A percentile compares a stretch with the other conserved stretches of the same genome.
phyloP scores from a whole-genome alignment of 2,329 filamentous ascomycete species.

The Teratosphaeria destructans region DNA sequence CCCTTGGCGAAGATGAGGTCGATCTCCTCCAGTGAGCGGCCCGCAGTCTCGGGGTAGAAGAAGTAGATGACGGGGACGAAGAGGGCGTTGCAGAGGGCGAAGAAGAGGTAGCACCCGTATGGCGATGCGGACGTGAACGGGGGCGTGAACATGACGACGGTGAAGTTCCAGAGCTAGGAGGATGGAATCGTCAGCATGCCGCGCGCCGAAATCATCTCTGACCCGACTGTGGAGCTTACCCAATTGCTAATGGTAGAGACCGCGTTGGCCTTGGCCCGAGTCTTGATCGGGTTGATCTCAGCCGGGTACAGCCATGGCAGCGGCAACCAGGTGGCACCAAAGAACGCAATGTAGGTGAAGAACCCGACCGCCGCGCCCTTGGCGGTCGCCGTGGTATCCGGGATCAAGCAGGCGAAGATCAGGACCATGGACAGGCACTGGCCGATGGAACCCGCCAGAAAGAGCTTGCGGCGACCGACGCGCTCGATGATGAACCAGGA shows the following conservation, averaged over 20 bases:
- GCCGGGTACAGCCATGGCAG: conserved; percentile 24
- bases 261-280: conserved; percentile 46
- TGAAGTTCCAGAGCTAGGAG: conserved; percentile 6
- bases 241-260: conserved; percentile 46
- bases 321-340: conserved; percentile 44
- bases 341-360: conserved; percentile 60
- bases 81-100: conserved; percentile 40
- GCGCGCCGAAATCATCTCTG: background rate
- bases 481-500: conserved; percentile 58
- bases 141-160: conserved; percentile 32
- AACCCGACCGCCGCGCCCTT: conserved; percentile 49
- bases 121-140: conserved; percentile 21
- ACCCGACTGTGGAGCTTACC: conserved; percentile 33
- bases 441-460: conserved; percentile 35
- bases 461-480: conserved; percentile 39
- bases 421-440: conserved; percentile 47
- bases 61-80: conserved; percentile 48
- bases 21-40: conserved; percentile 47
- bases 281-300: conserved; percentile 44
- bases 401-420: conserved; percentile 32
- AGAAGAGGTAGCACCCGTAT: conserved; percentile 33
- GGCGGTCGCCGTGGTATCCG: conserved; percentile 23
- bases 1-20: conserved; percentile 31
- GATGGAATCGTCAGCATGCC: background rate
- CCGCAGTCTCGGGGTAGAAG: conserved; percentile 43